Evolutionary conservation across 208 protist genomes (phyloP), one percentile per base, ranked within the genome.

Genomic region (Leishmania turanica): DNA sequence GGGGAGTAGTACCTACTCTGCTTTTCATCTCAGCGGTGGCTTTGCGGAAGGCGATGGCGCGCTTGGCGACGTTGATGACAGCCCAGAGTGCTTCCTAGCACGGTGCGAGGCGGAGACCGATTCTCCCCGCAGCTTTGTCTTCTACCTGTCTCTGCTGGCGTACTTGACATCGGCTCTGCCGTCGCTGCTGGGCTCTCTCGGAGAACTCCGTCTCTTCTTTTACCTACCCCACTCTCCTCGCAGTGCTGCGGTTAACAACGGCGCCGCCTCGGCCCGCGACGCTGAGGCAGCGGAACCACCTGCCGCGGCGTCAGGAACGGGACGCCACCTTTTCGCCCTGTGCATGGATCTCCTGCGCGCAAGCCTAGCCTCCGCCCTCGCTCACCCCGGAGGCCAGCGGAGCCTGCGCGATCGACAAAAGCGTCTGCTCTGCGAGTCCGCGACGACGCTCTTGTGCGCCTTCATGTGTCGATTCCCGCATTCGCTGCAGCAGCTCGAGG

Each of bases 91-190:
- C 34, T 86, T 72, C 31, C n/a, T 86, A 21, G 51, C 75, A 60
- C 68, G 77, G 34, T 86, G 82, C 40, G 82, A 86, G 58, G 75
- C 82, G 0, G 72, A 73, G 24, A 6, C 56, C 0, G 27, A 40
- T 21, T 82, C 82, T 19, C 82, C 82, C 1, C 82, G 82, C 66
- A 77, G 53, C 74, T 86, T 82, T 37, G 3, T 82, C 24, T 86
- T 86, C n/a, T 86, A 82, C 34, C 82, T 86, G 11, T 82, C 82
- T 19, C 65, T 86, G 2, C 64, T 86, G 24, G 82, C 82, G 1
- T 86, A 86, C 49, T 66, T 82, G 34, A 81, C 82, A 17, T 78
- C 82, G 27, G 82, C 82, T n/a, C 74, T 86, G 31, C 82, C 82
- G 51, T 68, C 77, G 34, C 72, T 82, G 40, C 78, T 86, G 11